Evolutionary conservation across 257 asterid species (phyloP).

Genomic region (Datura wrightii): DNA sequence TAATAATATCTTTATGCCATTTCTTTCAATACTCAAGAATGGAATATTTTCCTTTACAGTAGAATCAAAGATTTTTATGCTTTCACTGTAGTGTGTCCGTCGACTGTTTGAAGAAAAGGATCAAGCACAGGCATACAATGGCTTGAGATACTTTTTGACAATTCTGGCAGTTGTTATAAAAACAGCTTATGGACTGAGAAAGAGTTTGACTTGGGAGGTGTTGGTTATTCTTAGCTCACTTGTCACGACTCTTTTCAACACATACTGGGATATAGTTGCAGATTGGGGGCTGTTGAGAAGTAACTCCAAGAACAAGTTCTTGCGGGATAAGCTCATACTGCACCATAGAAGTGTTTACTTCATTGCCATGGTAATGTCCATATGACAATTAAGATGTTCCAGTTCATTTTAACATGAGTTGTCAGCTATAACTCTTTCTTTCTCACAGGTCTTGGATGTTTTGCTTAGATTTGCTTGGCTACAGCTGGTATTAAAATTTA

Average conservation of each 20-base stretch:
- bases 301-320: slow-evolving; percentile 63
- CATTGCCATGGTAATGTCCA: slow-evolving; percentile 62
- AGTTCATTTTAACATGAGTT: not conserved
- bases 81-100: slow-evolving; percentile 65
- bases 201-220: slow-evolving; percentile 58
- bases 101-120: slow-evolving; percentile 77
- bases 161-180: slow-evolving; percentile 73
- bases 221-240: slow-evolving; percentile 68
- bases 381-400: not conserved
- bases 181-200: slow-evolving; percentile 68
- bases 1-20: not conserved
- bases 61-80: slow-evolving; percentile 29
- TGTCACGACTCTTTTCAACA: slow-evolving; percentile 59
- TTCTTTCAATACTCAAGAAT: not conserved
- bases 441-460: slow-evolving; percentile 67
- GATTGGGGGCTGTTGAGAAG: slow-evolving; percentile 87
- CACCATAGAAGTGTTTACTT: slow-evolving; percentile 63
- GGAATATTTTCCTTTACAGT: not conserved
- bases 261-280: slow-evolving; percentile 82
- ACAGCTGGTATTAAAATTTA: slow-evolving; percentile 59
- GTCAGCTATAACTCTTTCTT: slow-evolving; percentile 23
- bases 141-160: slow-evolving; percentile 74
- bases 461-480: slow-evolving; percentile 87
- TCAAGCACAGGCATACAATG: slow-evolving; percentile 58
- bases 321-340: slow-evolving; percentile 69